These are phyloP conservation scores for Fusarium subtropicale DNA, from an alignment of 2,329 filamentous ascomycete genomes.

Conservation along the genomic window DNA sequence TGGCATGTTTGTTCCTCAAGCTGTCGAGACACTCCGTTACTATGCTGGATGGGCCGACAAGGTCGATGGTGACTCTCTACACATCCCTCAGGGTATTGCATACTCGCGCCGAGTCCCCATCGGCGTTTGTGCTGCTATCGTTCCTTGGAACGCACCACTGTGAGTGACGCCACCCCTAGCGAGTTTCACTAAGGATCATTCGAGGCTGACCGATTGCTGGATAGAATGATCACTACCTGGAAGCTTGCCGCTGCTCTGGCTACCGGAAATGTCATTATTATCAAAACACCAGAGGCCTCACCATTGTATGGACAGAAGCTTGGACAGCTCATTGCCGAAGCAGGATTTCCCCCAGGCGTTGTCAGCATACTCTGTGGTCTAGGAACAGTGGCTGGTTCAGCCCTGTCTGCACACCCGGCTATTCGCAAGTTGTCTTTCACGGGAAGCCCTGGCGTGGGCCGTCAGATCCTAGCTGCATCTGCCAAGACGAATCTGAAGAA, in stretches of 20 bases:
- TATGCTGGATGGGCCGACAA: conserved; percentile 85
- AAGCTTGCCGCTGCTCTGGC: conserved; percentile 76
- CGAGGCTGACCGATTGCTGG: rapidly evolving
- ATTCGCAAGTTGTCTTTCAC: conserved; percentile 82
- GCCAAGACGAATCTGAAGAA: conserved; percentile 80
- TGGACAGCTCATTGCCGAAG: conserved; percentile 73
- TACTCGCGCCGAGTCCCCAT: conserved; percentile 82
- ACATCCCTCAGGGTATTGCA: conserved; percentile 74
- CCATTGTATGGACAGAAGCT: conserved; percentile 71
- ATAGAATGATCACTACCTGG: conserved; percentile 36
- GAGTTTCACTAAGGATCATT: too few species aligned
- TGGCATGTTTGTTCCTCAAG: conserved; percentile 52
- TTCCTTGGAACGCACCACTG: conserved; percentile 79
- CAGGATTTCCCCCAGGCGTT: conserved; percentile 80
- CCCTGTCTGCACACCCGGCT: conserved; percentile 70
- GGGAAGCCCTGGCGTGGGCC: conserved; percentile 74
- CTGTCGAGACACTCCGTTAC: conserved; percentile 65
- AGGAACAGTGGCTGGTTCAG: conserved; percentile 74
- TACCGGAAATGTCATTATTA: conserved; percentile 70
- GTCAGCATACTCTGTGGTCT: conserved; percentile 78
- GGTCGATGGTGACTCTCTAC: conserved; percentile 82
- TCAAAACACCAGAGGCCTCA: conserved; percentile 72
- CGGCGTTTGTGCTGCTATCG: conserved; percentile 76
- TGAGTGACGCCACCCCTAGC: not conserved
- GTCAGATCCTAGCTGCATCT: conserved; percentile 77